These are phyloP conservation scores for Trametes elegans DNA, from an alignment of 768 basidiomycete species.

Conservation along the genomic window DNA sequence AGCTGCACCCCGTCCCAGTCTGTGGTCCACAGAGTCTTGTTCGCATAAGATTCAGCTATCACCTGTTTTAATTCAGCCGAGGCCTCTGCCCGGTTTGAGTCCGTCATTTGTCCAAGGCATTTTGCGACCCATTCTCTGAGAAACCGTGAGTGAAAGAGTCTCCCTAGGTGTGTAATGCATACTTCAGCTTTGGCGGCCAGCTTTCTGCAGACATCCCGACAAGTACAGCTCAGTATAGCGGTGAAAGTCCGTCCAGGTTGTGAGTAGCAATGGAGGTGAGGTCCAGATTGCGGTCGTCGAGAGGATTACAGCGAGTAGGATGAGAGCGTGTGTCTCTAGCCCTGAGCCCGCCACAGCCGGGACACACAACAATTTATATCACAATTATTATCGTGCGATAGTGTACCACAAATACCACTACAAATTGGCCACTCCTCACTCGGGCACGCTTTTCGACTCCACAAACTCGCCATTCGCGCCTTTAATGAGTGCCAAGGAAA, in stretches of 20 bases:
- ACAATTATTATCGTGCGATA: neutral
- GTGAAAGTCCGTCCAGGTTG: neutral
- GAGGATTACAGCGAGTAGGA: neutral
- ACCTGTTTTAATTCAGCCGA: slow-evolving; percentile 94
- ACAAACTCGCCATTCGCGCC: neutral
- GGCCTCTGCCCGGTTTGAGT: slow-evolving; percentile 81
- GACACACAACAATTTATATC: neutral
- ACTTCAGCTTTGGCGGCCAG: slow-evolving; percentile 83
- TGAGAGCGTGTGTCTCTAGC: neutral
- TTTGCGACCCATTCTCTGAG: slow-evolving; percentile 92
- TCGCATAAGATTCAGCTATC: slow-evolving; percentile 89
- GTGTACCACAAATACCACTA: neutral
- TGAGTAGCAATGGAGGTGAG: neutral
- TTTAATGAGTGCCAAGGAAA: neutral
- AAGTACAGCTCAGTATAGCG: neutral
- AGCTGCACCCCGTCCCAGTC: slow-evolving; percentile 91
- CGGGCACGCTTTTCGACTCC: neutral
- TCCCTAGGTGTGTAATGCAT: slow-evolving; percentile 20
- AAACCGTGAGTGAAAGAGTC: neutral
- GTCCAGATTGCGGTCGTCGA: neutral
- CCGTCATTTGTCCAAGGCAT: slow-evolving; percentile 89
- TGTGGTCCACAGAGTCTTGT: slow-evolving; percentile 85
- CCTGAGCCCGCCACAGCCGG: neutral
- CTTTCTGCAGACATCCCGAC: slow-evolving; percentile 67
- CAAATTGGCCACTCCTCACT: neutral